Evolutionary conservation across 2,329 filamentous ascomycete species (phyloP), one percentile per base, ranked within the genome.

Genomic region (Hypocrella siamensis): DNA sequence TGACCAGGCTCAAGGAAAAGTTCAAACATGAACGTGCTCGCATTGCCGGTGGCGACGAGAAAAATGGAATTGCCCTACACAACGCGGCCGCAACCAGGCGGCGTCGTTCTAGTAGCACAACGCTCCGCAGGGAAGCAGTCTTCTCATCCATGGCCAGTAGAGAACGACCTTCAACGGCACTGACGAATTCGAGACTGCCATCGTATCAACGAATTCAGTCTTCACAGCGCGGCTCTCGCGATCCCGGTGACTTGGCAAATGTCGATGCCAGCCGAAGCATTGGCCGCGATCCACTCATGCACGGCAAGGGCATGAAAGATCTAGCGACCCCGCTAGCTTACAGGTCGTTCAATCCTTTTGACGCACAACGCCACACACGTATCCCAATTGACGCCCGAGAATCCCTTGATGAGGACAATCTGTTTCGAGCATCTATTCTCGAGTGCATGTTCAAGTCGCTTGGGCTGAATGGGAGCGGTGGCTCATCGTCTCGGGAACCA

Each of bases 391-490:
- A 84, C 44, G 71, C 79, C 5, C 75, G 86, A 41, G 85, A 94
- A 34, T 79, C 81, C 0, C 59, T 85, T 6, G 83, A 93, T 41
- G 90, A 96, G 48, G 88, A 94, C 45, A 73, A 78, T 29, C 56
- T 93, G 6, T 96, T 98, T 53, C 70, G 92, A 26, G 77, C 84
- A 36, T 92, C 85, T 0, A 84, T 98, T 12, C 59, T 96, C 16
- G 84, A 93, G 42, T 96, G 90, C 49, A 93, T 98, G 60, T 88
- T 93, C 56, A 94, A 88, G 48, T 80, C 85, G 0, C 79, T 98
- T 37, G 90, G 90, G 0, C 59, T 98, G 34, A 79, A 76, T 15
- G 73, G 75, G 19, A 69, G 66, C 3, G 75, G 75, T 22, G 71
- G 25, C 25, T 14, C 76, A 35, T 64, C 68, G 1, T 62, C 79